Evolutionary conservation across 2,329 filamentous ascomycete genomes (phyloP).

Genomic region (Talaromyces sp.): DNA sequence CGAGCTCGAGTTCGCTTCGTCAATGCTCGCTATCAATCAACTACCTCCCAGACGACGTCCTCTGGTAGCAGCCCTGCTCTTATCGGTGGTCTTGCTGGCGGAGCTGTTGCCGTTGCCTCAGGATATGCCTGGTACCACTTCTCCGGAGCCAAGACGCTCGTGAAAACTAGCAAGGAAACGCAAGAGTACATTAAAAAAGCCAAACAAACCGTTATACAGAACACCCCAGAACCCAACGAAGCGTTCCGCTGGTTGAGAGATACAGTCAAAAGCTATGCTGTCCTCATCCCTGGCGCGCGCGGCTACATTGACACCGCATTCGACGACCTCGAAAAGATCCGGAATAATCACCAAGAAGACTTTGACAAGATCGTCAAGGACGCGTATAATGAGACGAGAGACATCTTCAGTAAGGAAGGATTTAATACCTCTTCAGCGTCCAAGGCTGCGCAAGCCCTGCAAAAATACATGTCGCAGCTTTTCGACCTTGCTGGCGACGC

Average conservation of each 20-base stretch:
- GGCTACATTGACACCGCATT: constrained; percentile 1
- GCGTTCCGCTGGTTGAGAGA: constrained; percentile 1
- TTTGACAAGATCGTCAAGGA: constrained; percentile 4
- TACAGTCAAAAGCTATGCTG: constrained; percentile 7
- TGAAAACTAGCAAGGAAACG: constrained; percentile 4
- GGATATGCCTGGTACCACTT: constrained; percentile 7
- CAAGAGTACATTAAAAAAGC: constrained; percentile 2
- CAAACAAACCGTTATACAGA: background rate
- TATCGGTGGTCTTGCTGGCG: background rate
- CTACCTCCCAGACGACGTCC: background rate
- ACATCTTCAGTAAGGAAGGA: background rate
- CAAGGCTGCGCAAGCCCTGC: background rate
- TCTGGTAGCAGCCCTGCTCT: background rate
- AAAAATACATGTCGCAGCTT: background rate
- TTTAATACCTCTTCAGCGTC: background rate
- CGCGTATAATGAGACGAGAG: background rate
- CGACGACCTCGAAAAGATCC: constrained; percentile 6
- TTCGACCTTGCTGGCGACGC: constrained; percentile 2
- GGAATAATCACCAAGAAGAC: constrained; percentile 3
- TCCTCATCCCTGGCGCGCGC: constrained; percentile 1
- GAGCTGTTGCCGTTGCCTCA: constrained; percentile 6
- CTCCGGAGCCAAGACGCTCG: constrained; percentile 5
- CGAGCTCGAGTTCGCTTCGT: background rate
- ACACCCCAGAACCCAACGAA: background rate
- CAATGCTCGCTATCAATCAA: background rate